Conservation (phyloP, 2,329 filamentous ascomycete species). For the Aspergillus texensis region DNA sequence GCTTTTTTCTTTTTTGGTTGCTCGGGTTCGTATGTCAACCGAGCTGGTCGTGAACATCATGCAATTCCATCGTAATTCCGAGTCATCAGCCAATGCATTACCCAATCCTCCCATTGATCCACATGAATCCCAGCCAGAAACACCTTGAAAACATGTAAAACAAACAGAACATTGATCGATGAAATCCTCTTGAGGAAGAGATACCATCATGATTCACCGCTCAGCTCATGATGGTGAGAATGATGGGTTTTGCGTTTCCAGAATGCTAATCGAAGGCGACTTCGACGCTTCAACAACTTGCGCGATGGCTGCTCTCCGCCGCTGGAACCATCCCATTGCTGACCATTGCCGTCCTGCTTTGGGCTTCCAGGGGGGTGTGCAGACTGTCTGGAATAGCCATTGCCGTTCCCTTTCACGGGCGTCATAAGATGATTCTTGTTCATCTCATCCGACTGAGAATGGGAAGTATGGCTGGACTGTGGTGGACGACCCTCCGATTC, state of each 20-base stretch:
- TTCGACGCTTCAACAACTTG: constrained; percentile 40
- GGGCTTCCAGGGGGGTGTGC: constrained; percentile 27
- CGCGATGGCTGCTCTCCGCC: constrained; percentile 23
- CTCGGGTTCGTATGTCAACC: constrained; percentile 15
- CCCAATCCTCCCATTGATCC: constrained; percentile 10
- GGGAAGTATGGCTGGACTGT: constrained; percentile 29
- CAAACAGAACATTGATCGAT: constrained; percentile 20
- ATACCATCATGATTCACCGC: constrained; percentile 34
- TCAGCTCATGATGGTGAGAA: constrained; percentile 33
- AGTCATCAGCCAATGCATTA: constrained; percentile 23
- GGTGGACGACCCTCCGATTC: constrained; percentile 23
- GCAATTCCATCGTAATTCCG: constrained; percentile 30
- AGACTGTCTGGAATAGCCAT: constrained; percentile 32
- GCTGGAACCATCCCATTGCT: constrained; percentile 25
- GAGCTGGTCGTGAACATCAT: constrained; percentile 34
- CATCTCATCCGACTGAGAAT: constrained; percentile 27
- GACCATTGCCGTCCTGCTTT: constrained; percentile 25
- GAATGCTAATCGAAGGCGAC: constrained; percentile 45
- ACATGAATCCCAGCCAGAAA: constrained; percentile 19
- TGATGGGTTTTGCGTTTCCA: constrained; percentile 42
- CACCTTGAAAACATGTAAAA: constrained; percentile 15
- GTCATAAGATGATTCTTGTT: constrained; percentile 27
- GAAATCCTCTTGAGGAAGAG: constrained; percentile 13
- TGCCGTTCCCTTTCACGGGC: constrained; percentile 24
- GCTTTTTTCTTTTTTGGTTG: constrained; percentile 6